phyloP scores from a whole-genome alignment of 2,329 filamentous ascomycete species.

The Fusarium torulosum region DNA sequence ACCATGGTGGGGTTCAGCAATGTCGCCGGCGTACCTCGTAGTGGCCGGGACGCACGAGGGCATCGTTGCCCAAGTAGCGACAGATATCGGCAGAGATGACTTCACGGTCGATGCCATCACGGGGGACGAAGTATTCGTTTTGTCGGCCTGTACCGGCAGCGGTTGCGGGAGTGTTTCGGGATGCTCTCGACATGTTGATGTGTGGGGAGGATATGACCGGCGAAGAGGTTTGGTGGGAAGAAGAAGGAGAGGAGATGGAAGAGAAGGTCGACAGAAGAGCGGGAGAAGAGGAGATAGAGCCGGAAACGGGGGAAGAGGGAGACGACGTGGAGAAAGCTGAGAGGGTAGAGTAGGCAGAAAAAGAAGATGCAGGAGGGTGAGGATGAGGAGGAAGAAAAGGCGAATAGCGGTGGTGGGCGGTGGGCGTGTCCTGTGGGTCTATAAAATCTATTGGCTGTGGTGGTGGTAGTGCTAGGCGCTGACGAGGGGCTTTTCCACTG shows the following conservation, averaged over 20 bases:
- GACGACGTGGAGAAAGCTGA: slow-evolving; percentile 40
- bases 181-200: slow-evolving; percentile 56
- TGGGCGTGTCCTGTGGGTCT: slow-evolving; percentile 42
- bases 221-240: slow-evolving; percentile 38
- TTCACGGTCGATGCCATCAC: slow-evolving; percentile 84
- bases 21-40: slow-evolving; percentile 70
- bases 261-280: slow-evolving; percentile 34
- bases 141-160: slow-evolving; percentile 63
- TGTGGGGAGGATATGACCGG: slow-evolving; percentile 37
- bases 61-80: slow-evolving; percentile 86
- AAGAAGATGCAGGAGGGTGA: slow-evolving; percentile 44
- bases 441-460: slow-evolving; percentile 31
- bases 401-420: slow-evolving; percentile 46
- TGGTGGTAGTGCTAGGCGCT: slow-evolving; percentile 39
- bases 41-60: slow-evolving; percentile 79
- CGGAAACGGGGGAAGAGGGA: slow-evolving; percentile 38
- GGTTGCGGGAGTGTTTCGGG: slow-evolving; percentile 54
- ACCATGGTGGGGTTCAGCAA: slow-evolving; percentile 8
- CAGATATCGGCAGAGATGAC: slow-evolving; percentile 88
- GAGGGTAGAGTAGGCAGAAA: slow-evolving; percentile 42
- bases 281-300: slow-evolving; percentile 40
- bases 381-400: slow-evolving; percentile 51
- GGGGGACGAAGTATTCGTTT: slow-evolving; percentile 84
- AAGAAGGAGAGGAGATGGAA: slow-evolving; percentile 36
- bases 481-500: slow-evolving; percentile 46